These are phyloP conservation scores for Boletellus ananas DNA, from an alignment of 768 basidiomycete genomes.

Conservation along the genomic window DNA sequence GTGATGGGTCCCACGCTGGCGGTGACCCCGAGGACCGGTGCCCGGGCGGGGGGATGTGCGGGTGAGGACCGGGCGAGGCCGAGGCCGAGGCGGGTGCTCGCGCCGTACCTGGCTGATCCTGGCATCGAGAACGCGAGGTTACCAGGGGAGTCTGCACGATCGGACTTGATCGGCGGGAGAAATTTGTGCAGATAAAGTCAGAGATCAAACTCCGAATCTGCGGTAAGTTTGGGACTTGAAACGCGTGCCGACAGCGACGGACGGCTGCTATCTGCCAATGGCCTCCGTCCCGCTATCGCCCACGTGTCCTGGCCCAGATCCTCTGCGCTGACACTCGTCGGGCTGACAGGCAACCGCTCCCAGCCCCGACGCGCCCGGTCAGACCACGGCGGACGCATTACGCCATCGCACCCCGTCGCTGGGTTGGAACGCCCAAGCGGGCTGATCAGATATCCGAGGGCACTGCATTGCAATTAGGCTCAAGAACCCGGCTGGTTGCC, in stretches of 20 bases:
- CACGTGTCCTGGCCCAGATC: slow-evolving; percentile 10
- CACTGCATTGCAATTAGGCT: slow-evolving; percentile 37
- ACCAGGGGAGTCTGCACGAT: slow-evolving; percentile 18
- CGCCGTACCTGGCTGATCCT: slow-evolving; percentile 10
- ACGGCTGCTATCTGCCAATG: too few relatives aligned
- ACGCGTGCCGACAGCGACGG: slow-evolving; percentile 34
- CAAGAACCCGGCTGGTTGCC: slow-evolving; percentile 22
- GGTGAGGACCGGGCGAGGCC: slow-evolving; percentile 7
- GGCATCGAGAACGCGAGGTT: slow-evolving; percentile 2
- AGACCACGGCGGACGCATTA: slow-evolving; percentile 10
- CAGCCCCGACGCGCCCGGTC: background rate
- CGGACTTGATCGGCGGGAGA: slow-evolving; percentile 34
- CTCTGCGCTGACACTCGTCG: slow-evolving; percentile 16
- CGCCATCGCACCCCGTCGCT: slow-evolving; percentile 17
- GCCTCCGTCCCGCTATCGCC: slow-evolving; percentile 9
- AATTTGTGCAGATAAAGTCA: slow-evolving; percentile 32
- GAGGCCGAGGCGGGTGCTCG: slow-evolving; percentile 15
- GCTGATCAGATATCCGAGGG: slow-evolving; percentile 37
- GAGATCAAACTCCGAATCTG: slow-evolving; percentile 21
- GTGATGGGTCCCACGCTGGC: slow-evolving; percentile 25
- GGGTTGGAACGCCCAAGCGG: slow-evolving; percentile 23
- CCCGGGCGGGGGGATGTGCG: background rate
- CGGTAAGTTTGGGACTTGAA: slow-evolving; percentile 34
- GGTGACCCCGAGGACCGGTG: slow-evolving; percentile 26
- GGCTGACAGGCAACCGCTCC: slow-evolving; percentile 16